These are phyloP conservation scores for Fusarium albidum DNA, from an alignment of 2,329 filamentous ascomycete genomes.

Conservation along the genomic window DNA sequence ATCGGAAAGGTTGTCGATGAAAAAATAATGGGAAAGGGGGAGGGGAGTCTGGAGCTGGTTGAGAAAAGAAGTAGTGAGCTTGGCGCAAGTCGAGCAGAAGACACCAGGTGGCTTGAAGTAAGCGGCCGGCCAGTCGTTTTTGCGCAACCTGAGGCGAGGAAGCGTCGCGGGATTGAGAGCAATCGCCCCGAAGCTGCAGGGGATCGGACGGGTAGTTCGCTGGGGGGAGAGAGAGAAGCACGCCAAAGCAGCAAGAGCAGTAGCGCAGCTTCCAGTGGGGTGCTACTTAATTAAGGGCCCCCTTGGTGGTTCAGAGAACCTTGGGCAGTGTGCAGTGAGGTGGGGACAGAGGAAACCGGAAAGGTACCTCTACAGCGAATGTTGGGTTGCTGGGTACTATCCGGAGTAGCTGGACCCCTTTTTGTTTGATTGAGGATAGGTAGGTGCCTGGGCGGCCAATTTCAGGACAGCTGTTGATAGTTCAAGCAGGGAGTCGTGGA, in stretches of 20 bases:
- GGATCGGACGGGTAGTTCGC: slow-evolving; percentile 36
- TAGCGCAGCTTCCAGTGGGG: slow-evolving; percentile 21
- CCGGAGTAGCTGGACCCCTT: neutral
- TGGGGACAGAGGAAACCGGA: slow-evolving; percentile 4
- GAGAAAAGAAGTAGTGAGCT: slow-evolving; percentile 28
- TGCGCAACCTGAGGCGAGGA: slow-evolving; percentile 40
- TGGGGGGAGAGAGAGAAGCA: slow-evolving; percentile 26
- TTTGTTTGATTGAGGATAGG: slow-evolving; percentile 15
- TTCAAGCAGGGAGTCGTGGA: slow-evolving; percentile 6
- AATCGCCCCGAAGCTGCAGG: slow-evolving; percentile 38
- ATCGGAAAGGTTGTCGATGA: slow-evolving; percentile 16
- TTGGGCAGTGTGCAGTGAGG: no score
- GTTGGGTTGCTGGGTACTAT: slow-evolving; percentile 21
- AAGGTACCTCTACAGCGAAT: slow-evolving; percentile 22
- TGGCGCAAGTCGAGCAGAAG: slow-evolving; percentile 41
- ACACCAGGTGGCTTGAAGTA: slow-evolving; percentile 46
- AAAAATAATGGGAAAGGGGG: slow-evolving; percentile 31
- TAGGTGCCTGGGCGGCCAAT: slow-evolving; percentile 8
- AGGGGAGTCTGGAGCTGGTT: slow-evolving; percentile 24
- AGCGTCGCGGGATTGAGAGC: slow-evolving; percentile 39
- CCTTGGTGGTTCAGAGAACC: slow-evolving; percentile 14
- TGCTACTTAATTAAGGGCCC: slow-evolving; percentile 13
- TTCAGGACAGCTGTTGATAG: slow-evolving; percentile 21
- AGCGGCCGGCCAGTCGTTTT: slow-evolving; percentile 36
- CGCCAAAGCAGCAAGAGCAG: slow-evolving; percentile 21